Conservation (phyloP, 345 rosid species). For the Ceriops decandra region DNA sequence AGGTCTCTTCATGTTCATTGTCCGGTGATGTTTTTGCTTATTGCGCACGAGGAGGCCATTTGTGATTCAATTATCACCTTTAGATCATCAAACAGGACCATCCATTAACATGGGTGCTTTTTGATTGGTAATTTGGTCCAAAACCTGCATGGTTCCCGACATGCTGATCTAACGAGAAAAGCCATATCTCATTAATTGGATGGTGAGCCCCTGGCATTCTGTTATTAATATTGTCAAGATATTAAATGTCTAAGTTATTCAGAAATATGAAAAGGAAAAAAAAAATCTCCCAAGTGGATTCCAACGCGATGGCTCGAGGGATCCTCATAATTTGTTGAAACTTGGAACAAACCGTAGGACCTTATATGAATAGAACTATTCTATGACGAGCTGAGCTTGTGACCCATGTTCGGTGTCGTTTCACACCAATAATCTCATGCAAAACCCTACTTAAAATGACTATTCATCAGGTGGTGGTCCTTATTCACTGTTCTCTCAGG, state of each 20-base stretch:
- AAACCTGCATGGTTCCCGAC: conserved; percentile 35
- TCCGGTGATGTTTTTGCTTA: conserved; percentile 12
- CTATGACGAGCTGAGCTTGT: background rate
- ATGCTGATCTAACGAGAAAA: conserved; percentile 21
- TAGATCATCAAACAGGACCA: conserved; percentile 24
- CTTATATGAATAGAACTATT: background rate
- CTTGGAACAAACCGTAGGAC: conserved; percentile 1
- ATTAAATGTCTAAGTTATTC: too few species aligned
- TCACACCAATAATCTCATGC: background rate
- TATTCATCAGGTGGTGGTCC: background rate
- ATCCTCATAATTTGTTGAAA: conserved; percentile 20
- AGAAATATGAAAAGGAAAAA: background rate
- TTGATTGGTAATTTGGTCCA: conserved; percentile 18
- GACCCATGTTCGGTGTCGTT: conserved; percentile 1
- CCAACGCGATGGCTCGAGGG: conserved; percentile 30
- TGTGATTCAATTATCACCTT: conserved; percentile 15
- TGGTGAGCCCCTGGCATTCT: conserved; percentile 2
- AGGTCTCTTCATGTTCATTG: conserved; percentile 23
- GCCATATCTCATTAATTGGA: conserved; percentile 24
- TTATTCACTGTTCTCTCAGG: background rate
- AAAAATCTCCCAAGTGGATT: conserved; percentile 22
- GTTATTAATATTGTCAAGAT: too few species aligned
- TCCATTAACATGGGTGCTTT: conserved; percentile 9
- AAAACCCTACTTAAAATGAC: background rate
- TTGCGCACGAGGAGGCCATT: background rate